Conservation (phyloP, 31 red algal species). For the Odonthalia washingtoniensis region DNA sequence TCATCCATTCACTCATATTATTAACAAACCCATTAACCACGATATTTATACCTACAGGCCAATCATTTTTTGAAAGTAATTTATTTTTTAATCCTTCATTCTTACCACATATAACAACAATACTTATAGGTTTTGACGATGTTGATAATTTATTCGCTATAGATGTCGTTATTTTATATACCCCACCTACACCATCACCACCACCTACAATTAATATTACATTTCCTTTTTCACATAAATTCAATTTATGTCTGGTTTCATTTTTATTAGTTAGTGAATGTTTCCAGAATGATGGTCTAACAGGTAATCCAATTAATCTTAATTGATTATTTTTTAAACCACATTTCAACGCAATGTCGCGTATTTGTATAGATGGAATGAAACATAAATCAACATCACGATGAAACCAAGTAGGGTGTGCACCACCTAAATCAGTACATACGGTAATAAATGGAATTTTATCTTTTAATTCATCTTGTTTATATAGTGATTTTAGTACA, state of each 20-base stretch:
- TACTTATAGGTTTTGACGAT: constrained; percentile 15
- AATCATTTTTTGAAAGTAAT: constrained; percentile 26
- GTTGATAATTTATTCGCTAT: constrained; percentile 23
- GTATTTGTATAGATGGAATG: constrained; percentile 72
- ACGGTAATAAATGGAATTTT: constrained; percentile 86
- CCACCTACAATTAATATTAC: constrained; percentile 87
- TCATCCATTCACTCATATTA: constrained; percentile 95
- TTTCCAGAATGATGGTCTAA: constrained; percentile 61
- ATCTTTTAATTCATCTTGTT: not conserved
- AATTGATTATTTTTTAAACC: constrained; percentile 62
- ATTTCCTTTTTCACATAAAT: constrained; percentile 16
- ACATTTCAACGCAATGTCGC: constrained; percentile 45
- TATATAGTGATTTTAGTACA: constrained; percentile 54
- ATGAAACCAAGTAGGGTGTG: constrained; percentile 91
- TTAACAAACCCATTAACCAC: constrained; percentile 79
- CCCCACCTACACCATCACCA: constrained; percentile 88
- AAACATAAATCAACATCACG: constrained; percentile 74
- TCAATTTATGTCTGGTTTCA: constrained; percentile 4
- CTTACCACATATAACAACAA: constrained; percentile 86
- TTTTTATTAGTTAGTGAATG: constrained; percentile 25
- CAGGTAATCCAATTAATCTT: constrained; percentile 74
- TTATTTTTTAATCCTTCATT: constrained; percentile 54
- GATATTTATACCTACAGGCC: constrained; percentile 22
- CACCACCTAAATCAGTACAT: constrained; percentile 89
- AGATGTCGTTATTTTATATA: constrained; percentile 57